Percentiles rank a stretch among this genome's conserved stretches.
Conservation (phyloP, 768 basidiomycete species). For the Collybia sordida region DNA sequence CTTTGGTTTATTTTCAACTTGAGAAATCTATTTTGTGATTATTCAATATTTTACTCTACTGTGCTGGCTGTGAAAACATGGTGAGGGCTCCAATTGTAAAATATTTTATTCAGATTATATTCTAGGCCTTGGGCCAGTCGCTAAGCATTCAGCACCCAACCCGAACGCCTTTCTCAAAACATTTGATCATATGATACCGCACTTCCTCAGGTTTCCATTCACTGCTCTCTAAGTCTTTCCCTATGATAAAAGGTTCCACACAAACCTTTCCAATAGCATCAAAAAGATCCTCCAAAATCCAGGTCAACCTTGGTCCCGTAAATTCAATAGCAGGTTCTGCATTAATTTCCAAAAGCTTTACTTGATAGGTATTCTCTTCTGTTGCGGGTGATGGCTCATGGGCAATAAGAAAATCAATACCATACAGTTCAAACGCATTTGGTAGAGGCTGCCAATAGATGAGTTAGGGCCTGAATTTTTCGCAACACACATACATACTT, state of each 20-base stretch:
- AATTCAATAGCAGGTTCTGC: constrained; percentile 95
- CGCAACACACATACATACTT: constrained; percentile 44
- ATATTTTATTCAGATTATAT: too few species aligned
- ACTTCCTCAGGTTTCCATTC: constrained; percentile 55
- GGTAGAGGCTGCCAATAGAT: constrained; percentile 59
- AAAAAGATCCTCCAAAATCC: constrained; percentile 84
- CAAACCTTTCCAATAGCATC: constrained; percentile 63
- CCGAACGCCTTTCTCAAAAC: constrained; percentile 58
- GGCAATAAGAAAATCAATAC: constrained; percentile 86
- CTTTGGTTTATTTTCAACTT: too few species aligned
- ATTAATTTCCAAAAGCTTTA: constrained; percentile 88
- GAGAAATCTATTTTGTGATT: too few species aligned
- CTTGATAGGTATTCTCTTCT: constrained; percentile 38
- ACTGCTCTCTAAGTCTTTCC: constrained; percentile 8
- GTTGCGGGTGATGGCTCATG: constrained; percentile 26
- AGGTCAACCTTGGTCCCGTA: constrained; percentile 79
- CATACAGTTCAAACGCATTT: constrained; percentile 94
- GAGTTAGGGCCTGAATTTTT: neutral
- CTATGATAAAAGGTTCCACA: constrained; percentile 64
- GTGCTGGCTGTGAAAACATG: too few species aligned
- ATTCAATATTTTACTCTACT: too few species aligned
- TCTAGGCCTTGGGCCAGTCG: too few species aligned
- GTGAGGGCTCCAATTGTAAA: too few species aligned
- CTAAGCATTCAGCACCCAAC: too few species aligned
- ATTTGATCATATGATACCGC: constrained; percentile 59